phyloP scores from a whole-genome alignment of 2,329 filamentous ascomycete species.

The Fusarium chlamydosporum region DNA sequence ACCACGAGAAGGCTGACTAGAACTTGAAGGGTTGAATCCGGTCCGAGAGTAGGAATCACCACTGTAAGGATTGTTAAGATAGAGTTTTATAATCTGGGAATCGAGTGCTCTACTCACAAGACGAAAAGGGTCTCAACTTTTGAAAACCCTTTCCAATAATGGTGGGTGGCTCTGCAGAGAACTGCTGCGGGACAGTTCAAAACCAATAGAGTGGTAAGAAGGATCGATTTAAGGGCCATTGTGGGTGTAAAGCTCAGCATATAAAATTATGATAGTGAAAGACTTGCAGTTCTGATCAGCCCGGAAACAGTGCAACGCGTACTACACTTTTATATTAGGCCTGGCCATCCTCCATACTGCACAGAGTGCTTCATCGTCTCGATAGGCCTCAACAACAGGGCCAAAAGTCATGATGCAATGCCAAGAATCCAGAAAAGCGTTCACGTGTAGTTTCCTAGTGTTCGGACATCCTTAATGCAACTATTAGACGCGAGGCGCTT shows the following conservation, averaged over 20 bases:
- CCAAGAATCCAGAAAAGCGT: neutral
- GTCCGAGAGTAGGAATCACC: constrained; percentile 2
- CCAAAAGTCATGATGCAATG: neutral
- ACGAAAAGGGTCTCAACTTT: neutral
- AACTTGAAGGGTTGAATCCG: neutral
- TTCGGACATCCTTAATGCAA: too few relatives aligned
- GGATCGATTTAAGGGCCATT: neutral
- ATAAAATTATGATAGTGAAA: neutral
- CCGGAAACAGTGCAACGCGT: neutral
- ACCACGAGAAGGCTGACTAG: neutral
- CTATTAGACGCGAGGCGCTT: neutral
- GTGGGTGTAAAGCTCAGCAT: neutral
- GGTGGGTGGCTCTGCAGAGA: neutral
- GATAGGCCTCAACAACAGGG: too few relatives aligned
- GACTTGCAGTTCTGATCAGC: neutral
- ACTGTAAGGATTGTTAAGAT: neutral
- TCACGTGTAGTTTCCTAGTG: neutral
- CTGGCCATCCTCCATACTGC: neutral
- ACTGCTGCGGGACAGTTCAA: neutral
- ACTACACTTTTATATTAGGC: neutral
- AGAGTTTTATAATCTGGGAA: accelerated
- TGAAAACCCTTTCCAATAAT: constrained; percentile 2
- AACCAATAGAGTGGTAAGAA: neutral
- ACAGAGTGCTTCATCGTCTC: neutral
- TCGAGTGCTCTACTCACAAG: neutral